Evolutionary conservation across 768 basidiomycete genomes (phyloP).

Genomic region (Thelephora aurantiotincta): DNA sequence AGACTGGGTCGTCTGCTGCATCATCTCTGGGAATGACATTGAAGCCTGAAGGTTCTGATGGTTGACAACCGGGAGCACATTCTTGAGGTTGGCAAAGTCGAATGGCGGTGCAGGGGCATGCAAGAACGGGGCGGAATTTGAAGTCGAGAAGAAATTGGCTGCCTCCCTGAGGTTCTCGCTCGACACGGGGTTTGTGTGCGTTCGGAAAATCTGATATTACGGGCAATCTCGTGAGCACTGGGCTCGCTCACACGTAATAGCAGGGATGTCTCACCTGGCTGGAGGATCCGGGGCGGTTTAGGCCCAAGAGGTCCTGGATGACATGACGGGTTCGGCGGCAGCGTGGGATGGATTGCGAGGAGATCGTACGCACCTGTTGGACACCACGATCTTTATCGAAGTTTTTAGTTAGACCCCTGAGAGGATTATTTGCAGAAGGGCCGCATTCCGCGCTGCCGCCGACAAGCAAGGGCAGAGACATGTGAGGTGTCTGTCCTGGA

Average conservation of each 20-base stretch:
- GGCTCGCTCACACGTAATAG: constrained; percentile 7
- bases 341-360: background rate
- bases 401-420: constrained; percentile 66
- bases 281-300: constrained; percentile 46
- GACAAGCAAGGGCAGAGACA: constrained; percentile 74
- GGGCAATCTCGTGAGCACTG: background rate
- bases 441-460: constrained; percentile 65
- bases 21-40: too few species aligned
- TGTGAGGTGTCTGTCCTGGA: constrained; percentile 14
- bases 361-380: constrained; percentile 43
- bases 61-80: constrained; percentile 26
- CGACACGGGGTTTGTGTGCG: constrained; percentile 21
- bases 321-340: background rate
- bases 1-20: too few species aligned
- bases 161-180: constrained; percentile 43
- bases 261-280: constrained; percentile 29
- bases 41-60: constrained; percentile 8
- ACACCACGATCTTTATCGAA: constrained; percentile 68
- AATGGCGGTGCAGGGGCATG: constrained; percentile 27
- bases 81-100: constrained; percentile 43
- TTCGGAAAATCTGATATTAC: constrained; percentile 39
- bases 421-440: constrained; percentile 49
- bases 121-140: constrained; percentile 15
- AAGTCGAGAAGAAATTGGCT: constrained; percentile 46
- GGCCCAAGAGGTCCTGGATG: constrained; percentile 54